These are phyloP conservation scores for Gossypium turneri DNA, from an alignment of 345 rosid genomes.

Conservation along the genomic window DNA sequence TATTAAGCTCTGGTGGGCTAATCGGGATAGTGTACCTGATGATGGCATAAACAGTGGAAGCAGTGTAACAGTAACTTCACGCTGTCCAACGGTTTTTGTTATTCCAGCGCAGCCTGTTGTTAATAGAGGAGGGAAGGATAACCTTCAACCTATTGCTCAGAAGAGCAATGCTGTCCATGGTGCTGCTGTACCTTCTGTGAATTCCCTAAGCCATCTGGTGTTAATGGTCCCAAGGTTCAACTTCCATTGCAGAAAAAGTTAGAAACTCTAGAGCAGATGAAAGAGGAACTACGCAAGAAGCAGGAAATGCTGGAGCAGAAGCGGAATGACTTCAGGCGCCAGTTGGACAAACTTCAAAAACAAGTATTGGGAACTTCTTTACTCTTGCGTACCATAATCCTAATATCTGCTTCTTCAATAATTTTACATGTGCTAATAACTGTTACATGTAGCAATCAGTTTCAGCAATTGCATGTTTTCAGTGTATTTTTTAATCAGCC, in stretches of 20 bases:
- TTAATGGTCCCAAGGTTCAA: constrained; percentile 52
- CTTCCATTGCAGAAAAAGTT: constrained; percentile 67
- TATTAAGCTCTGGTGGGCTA: constrained; percentile 98
- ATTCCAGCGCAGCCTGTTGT: constrained; percentile 34
- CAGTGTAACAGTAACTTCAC: constrained; percentile 37
- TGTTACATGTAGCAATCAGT: not conserved
- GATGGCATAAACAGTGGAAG: constrained; percentile 43
- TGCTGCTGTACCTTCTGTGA: constrained; percentile 42
- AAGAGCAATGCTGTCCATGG: constrained; percentile 32
- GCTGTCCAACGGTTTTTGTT: constrained; percentile 34
- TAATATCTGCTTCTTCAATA: not conserved
- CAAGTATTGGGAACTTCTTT: constrained; percentile 39
- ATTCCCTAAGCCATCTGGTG: constrained; percentile 41
- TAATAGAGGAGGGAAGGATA: constrained; percentile 52
- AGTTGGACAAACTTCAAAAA: constrained; percentile 68
- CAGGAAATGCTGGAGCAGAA: constrained; percentile 89
- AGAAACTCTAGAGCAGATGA: constrained; percentile 68
- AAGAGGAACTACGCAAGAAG: constrained; percentile 84
- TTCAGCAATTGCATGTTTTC: constrained; percentile 10
- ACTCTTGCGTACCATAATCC: not conserved
- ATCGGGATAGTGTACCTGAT: constrained; percentile 79
- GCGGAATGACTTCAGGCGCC: constrained; percentile 67
- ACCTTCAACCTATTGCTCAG: constrained; percentile 32
- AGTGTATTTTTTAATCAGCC: constrained; percentile 4
- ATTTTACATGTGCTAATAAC: not conserved